A percentile compares a stretch with the other conserved stretches of the same genome.
Evolutionary conservation across 2,329 filamentous ascomycete species (phyloP).

Genomic region (Plectosphaerella cucumerina): DNA sequence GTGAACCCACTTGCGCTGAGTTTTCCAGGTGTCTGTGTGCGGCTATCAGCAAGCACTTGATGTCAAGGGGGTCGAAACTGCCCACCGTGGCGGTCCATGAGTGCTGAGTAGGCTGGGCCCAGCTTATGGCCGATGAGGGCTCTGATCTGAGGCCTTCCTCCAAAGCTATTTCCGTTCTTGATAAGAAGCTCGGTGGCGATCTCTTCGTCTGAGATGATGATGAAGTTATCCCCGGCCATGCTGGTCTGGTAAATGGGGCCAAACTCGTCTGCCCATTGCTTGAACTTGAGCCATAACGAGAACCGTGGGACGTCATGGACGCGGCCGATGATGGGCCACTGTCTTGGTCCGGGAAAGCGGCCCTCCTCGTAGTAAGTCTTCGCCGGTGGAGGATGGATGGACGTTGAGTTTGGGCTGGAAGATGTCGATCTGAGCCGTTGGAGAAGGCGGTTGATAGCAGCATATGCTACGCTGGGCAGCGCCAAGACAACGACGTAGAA

Average conservation of each 20-base stretch:
- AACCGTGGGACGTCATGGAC: conserved; percentile 44
- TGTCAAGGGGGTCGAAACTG: background rate
- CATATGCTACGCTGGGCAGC: conserved; percentile 37
- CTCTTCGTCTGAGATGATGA: conserved; percentile 42
- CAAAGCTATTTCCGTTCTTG: conserved; percentile 45
- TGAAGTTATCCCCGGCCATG: conserved; percentile 32
- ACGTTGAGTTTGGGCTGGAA: conserved; percentile 7
- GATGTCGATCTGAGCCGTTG: conserved; percentile 18
- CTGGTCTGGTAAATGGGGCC: conserved; percentile 40
- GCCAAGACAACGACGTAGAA: conserved; percentile 37
- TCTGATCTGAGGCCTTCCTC: conserved; percentile 44
- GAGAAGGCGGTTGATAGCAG: conserved; percentile 30
- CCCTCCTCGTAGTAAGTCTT: background rate
- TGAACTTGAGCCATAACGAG: conserved; percentile 46
- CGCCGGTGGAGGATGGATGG: background rate
- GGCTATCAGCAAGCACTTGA: background rate
- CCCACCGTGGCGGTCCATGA: conserved; percentile 46
- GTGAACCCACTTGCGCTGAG: conserved; percentile 47
- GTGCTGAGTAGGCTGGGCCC: conserved; percentile 41
- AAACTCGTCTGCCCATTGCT: conserved; percentile 38
- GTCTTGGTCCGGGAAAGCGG: conserved; percentile 39
- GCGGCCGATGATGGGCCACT: conserved; percentile 43
- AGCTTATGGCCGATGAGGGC: conserved; percentile 45
- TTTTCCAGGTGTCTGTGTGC: conserved; percentile 39
- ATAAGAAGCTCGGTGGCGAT: conserved; percentile 44